These are phyloP conservation scores for Lolium multiflorum DNA, from an alignment of 176 grass and related monocot genomes.

Conservation along the genomic window DNA sequence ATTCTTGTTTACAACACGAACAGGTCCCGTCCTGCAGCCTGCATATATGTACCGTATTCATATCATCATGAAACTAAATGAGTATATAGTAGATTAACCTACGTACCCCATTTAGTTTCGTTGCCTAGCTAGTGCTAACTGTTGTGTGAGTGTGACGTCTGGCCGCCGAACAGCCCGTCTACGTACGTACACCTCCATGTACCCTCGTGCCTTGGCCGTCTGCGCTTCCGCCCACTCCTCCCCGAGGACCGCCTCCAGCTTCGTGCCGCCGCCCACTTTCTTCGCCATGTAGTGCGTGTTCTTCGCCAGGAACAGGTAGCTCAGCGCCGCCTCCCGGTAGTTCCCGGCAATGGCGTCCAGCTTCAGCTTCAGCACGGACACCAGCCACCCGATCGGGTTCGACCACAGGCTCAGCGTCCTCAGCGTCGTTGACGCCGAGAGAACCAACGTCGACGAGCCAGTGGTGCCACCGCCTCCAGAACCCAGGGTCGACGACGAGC, in stretches of 20 bases:
- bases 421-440: not conserved
- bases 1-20: no score
- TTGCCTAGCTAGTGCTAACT: no score
- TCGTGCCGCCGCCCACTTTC: slow-evolving; percentile 50
- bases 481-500: not conserved
- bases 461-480: not conserved
- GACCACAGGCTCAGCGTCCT: not conserved
- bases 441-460: not conserved
- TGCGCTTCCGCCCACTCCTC: slow-evolving; percentile 56
- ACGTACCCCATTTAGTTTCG: no score
- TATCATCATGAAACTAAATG: no score
- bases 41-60: no score
- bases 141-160: no score
- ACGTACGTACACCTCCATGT: slow-evolving; percentile 50
- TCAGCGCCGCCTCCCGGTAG: slow-evolving; percentile 46
- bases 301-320: slow-evolving; percentile 74
- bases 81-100: no score
- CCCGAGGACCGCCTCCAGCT: slow-evolving; percentile 42
- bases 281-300: slow-evolving; percentile 64
- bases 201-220: slow-evolving; percentile 37
- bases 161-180: no score
- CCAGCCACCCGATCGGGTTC: slow-evolving; percentile 40
- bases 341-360: slow-evolving; percentile 70
- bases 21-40: no score
- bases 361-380: slow-evolving; percentile 56